A percentile compares a stretch with the other conserved stretches of the same genome.
phyloP scores from a whole-genome alignment of 2,329 filamentous ascomycete genomes.

The Paraphoma chrysanthemicola region DNA sequence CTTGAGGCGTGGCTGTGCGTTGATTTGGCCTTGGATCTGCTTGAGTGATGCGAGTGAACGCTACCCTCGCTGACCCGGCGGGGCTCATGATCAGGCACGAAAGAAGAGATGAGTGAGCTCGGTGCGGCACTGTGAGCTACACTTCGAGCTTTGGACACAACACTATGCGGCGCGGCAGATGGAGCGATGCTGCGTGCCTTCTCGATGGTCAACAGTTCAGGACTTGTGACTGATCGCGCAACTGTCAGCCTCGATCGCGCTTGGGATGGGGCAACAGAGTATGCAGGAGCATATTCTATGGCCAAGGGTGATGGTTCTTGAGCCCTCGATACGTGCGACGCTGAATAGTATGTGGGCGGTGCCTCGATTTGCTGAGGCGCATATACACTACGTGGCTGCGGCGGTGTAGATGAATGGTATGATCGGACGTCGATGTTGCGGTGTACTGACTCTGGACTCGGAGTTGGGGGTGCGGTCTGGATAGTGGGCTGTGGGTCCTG shows the following conservation, averaged over 20 bases:
- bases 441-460: constrained; percentile 33
- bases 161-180: constrained; percentile 21
- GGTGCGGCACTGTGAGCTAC: constrained; percentile 34
- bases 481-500: constrained; percentile 42
- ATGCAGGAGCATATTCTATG: constrained; percentile 47
- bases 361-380: constrained; percentile 48
- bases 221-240: constrained; percentile 39
- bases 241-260: constrained; percentile 31
- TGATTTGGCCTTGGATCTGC: constrained; percentile 43
- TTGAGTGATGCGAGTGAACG: constrained; percentile 42
- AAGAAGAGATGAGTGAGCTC: constrained; percentile 47
- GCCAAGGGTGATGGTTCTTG: constrained; percentile 28
- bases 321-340: constrained; percentile 36
- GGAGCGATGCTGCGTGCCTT: constrained; percentile 26
- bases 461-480: constrained; percentile 34
- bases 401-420: constrained; percentile 34
- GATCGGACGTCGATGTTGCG: constrained; percentile 49
- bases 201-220: constrained; percentile 35
- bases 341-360: constrained; percentile 42
- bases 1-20: constrained; percentile 34
- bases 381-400: constrained; percentile 27
- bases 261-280: constrained; percentile 35
- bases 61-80: constrained; percentile 40
- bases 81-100: constrained; percentile 40
- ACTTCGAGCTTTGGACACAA: constrained; percentile 23